Evolutionary conservation across 2,329 filamentous ascomycete species (phyloP).

Genomic region (Fusarium chuoi): DNA sequence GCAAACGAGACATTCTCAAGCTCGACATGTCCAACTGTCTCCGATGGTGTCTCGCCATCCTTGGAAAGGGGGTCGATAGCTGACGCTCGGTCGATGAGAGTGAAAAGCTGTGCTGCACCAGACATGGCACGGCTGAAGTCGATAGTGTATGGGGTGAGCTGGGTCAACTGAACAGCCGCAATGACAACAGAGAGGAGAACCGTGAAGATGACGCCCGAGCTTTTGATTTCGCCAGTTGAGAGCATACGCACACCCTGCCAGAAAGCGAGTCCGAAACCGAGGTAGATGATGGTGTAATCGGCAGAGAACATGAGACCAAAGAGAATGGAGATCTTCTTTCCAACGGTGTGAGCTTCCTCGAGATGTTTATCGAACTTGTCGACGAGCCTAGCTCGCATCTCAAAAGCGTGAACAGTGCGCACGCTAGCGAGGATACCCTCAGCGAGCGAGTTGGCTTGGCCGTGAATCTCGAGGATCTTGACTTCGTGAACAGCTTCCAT

Average conservation of each 20-base stretch:
- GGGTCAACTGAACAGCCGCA: constrained; percentile 50
- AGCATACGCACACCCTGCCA: constrained; percentile 57
- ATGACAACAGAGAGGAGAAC: constrained; percentile 54
- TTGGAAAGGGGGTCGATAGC: constrained; percentile 50
- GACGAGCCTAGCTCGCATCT: constrained; percentile 52
- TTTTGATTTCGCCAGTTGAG: constrained; percentile 49
- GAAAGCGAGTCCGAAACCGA: constrained; percentile 56
- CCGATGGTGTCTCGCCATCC: constrained; percentile 45
- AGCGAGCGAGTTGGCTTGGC: constrained; percentile 49
- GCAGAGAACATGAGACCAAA: constrained; percentile 53
- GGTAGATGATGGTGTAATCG: constrained; percentile 55
- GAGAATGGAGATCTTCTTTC: constrained; percentile 52
- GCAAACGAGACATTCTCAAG: constrained; percentile 55
- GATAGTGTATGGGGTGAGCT: constrained; percentile 51
- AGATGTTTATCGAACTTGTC: constrained; percentile 54
- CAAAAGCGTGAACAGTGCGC: constrained; percentile 56
- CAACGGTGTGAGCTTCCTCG: constrained; percentile 48
- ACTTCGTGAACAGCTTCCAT: constrained; percentile 47
- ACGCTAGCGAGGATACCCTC: constrained; percentile 52
- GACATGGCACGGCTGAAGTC: constrained; percentile 53
- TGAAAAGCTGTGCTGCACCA: constrained; percentile 50
- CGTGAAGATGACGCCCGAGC: constrained; percentile 54
- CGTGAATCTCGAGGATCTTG: constrained; percentile 50
- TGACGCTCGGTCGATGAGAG: constrained; percentile 52
- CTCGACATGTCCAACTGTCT: constrained; percentile 49